Evolutionary conservation across 257 asterid genomes (phyloP).

Genomic region (Avicennia marina): DNA sequence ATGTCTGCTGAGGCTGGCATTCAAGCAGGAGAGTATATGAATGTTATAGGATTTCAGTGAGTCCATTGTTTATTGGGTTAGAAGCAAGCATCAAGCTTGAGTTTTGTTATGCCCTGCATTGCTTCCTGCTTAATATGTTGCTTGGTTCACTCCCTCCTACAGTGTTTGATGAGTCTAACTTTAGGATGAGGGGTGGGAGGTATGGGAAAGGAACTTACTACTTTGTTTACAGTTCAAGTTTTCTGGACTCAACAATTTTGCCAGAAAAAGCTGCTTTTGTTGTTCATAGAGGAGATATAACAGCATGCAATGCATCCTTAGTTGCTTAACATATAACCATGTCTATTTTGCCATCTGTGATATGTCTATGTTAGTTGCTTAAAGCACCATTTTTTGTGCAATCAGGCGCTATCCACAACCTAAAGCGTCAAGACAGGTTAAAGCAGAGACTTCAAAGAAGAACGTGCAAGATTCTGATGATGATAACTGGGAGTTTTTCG

Average conservation of each 20-base stretch:
- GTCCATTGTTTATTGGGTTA: too few species aligned
- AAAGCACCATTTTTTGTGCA: not conserved
- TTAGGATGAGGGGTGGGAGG: not conserved
- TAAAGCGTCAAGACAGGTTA: slow-evolving; percentile 19
- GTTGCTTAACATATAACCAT: too few species aligned
- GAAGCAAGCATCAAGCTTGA: not conserved
- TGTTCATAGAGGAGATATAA: too few species aligned
- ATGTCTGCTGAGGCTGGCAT: too few species aligned
- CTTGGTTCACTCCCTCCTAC: not conserved
- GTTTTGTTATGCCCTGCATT: not conserved
- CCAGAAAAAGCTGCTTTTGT: too few species aligned
- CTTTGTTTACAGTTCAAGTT: too few species aligned
- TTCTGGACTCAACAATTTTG: too few species aligned
- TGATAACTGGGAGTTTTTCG: slow-evolving; percentile 53
- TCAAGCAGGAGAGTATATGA: too few species aligned
- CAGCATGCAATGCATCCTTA: too few species aligned
- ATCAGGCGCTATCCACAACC: slow-evolving; percentile 38
- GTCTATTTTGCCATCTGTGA: too few species aligned
- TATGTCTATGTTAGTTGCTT: not conserved
- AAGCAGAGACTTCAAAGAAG: slow-evolving; percentile 20
- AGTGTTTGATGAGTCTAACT: not conserved
- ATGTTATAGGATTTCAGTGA: too few species aligned
- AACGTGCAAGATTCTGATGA: slow-evolving; percentile 26
- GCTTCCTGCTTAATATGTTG: not conserved
- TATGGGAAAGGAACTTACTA: not conserved